phyloP scores from a whole-genome alignment of 345 rosid genomes.

The Mercurialis annua region DNA sequence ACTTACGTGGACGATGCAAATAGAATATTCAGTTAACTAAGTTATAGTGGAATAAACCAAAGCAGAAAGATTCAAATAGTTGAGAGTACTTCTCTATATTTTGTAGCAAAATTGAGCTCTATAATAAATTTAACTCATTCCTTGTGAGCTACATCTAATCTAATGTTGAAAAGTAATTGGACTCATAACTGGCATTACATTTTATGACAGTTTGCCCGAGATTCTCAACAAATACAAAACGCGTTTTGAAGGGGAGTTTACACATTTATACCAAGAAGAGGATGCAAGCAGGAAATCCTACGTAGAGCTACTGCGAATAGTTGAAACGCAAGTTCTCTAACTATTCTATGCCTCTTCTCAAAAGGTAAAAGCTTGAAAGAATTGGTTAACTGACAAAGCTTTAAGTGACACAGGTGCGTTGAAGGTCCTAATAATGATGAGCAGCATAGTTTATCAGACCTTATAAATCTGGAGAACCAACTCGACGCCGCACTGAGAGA shows the following conservation, averaged over 20 bases:
- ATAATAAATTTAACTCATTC: not conserved
- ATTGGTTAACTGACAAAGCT: not conserved
- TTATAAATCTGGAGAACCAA: conserved; percentile 35
- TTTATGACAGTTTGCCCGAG: conserved; percentile 28
- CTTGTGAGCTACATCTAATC: not conserved
- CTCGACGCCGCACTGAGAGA: conserved; percentile 23
- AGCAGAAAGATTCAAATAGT: no score
- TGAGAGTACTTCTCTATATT: not conserved
- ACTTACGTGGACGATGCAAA: no score
- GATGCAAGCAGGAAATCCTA: conserved; percentile 17
- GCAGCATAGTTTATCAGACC: conserved; percentile 27
- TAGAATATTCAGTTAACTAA: no score
- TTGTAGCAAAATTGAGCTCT: not conserved
- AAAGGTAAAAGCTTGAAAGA: not conserved
- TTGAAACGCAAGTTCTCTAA: conserved; percentile 34
- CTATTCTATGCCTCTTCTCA: not conserved
- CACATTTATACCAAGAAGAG: conserved; percentile 23
- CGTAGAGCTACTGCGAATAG: conserved; percentile 30
- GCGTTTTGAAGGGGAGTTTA: conserved; percentile 23
- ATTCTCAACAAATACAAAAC: conserved; percentile 29
- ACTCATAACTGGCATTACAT: not conserved
- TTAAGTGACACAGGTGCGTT: conserved; percentile 28
- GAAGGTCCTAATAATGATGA: conserved; percentile 33
- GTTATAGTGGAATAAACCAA: no score
- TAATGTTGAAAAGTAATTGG: not conserved